Base-by-base conservation (phyloP, 805 yeast species). In the Saccharomycopsis vini region DNA sequence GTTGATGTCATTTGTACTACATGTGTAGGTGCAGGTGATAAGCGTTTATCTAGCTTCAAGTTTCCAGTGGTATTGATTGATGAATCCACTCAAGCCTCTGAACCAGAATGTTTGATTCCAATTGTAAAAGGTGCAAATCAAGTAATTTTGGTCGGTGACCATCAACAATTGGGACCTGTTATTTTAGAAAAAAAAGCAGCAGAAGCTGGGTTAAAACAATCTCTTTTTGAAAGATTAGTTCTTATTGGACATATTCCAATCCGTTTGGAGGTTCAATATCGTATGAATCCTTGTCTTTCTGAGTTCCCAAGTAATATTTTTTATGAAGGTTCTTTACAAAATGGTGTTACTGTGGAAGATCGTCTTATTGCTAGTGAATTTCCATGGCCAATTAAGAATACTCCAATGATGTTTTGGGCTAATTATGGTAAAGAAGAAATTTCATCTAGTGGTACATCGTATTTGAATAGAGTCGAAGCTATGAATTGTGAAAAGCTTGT, bases 401-500 rank as follows among this genome's bases (percentile, higher is more conserved):
- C 69, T 4, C 97, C 96, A n/a, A 86, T 87, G 95, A 83, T 89
- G 92, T 85, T 89, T 55, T 88, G 96, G 96, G 81, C 85, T 0
- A 80, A 80, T 52, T 77, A 78, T 57, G 95, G 96, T 32, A 78
- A 81, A 52, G 97, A 89, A 65, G 97, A 89, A 61, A 75, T 89
- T 41, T 77, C 92, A 20, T 75, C 79, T 0, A 72, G 77, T 50
- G 97, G 96, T 46, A 79, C 81, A 4, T 82, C 95, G 6, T 88
- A 69, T 55, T 67, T 89, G 53, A 89, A 89, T 62, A 69, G 95
- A 51, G 79, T 84, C 29, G 97, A 89, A 62, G 95, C 96, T 0
- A 77, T 82, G 79, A 84, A 81, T 54, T 83, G 87, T 55, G 95
- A 86, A 58, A 78, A 81, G 57, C 68, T 83, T 23, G 77, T 89